Conservation (phyloP, 306 rosid species). For the Oemleria cerasiformis region DNA sequence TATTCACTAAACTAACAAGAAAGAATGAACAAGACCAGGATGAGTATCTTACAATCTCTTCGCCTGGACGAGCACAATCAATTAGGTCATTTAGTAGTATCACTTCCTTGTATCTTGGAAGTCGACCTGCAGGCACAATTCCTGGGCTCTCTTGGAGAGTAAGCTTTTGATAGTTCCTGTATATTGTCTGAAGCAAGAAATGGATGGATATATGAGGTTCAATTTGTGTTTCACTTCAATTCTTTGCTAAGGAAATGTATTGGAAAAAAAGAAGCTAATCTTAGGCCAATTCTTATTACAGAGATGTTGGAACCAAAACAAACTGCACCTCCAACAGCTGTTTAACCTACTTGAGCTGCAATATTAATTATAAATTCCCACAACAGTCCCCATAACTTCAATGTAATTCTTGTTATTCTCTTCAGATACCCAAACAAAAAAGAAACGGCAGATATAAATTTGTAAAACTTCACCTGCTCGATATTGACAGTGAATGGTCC, state of each 20-base stretch:
- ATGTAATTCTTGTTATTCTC: not conserved
- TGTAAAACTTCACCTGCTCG: slow-evolving; percentile 65
- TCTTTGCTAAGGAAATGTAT: not conserved
- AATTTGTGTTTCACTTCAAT: not conserved
- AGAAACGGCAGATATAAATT: not conserved
- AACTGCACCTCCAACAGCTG: not conserved
- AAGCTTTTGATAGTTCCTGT: slow-evolving; percentile 95
- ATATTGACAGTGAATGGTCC: slow-evolving; percentile 92
- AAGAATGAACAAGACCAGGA: slow-evolving; percentile 24
- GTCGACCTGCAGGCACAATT: slow-evolving; percentile 96
- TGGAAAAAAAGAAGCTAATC: not conserved
- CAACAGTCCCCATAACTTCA: not conserved
- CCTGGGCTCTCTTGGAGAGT: slow-evolving; percentile 99
- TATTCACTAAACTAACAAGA: slow-evolving; percentile 13
- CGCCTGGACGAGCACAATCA: slow-evolving; percentile 99
- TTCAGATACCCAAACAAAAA: not conserved
- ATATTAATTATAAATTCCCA: not conserved
- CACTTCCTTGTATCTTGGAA: slow-evolving; percentile 98
- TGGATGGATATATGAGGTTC: slow-evolving; percentile 8
- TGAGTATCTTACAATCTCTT: slow-evolving; percentile 73
- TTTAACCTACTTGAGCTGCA: not conserved
- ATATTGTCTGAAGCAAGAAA: slow-evolving; percentile 67
- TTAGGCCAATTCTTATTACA: not conserved
- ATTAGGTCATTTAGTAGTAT: slow-evolving; percentile 90
- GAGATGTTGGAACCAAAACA: not conserved